These are phyloP conservation scores for Volvariella surrecta DNA, from an alignment of 1,284 basidiomycete species.

Conservation along the genomic window DNA sequence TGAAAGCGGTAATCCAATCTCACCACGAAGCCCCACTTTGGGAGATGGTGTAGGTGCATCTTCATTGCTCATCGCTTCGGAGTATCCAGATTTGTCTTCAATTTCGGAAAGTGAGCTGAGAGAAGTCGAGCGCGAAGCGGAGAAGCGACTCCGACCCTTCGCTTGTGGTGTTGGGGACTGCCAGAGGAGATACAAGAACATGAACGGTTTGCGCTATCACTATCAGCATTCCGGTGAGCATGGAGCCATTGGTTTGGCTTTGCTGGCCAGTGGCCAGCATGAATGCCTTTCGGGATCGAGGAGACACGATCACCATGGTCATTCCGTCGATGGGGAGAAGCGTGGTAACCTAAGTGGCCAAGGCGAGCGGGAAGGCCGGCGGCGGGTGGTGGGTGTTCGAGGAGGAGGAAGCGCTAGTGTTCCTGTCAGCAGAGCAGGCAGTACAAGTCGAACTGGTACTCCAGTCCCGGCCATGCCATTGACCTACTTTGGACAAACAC, in stretches of 20 bases:
- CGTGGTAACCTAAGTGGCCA: constrained; percentile 7
- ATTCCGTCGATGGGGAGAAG: constrained; percentile 6
- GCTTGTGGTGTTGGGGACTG: constrained; percentile 90
- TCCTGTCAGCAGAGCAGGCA: constrained; percentile 25
- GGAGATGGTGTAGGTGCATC: background rate
- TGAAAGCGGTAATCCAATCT: constrained; percentile 1
- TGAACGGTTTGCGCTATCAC: constrained; percentile 94
- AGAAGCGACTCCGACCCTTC: constrained; percentile 74
- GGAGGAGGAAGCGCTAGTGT: constrained; percentile 21
- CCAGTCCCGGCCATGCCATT: constrained; percentile 15
- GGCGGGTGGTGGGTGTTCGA: constrained; percentile 6
- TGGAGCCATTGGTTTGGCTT: constrained; percentile 76
- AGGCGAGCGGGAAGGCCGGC: constrained; percentile 4
- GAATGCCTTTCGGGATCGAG: constrained; percentile 34
- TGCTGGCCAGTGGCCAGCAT: constrained; percentile 82
- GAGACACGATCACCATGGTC: constrained; percentile 12
- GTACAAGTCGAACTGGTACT: constrained; percentile 24
- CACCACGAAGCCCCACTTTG: background rate
- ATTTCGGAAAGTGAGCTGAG: constrained; percentile 62
- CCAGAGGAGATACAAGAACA: constrained; percentile 93
- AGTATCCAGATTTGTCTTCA: constrained; percentile 1
- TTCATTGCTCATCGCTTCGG: background rate
- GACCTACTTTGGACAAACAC: constrained; percentile 2
- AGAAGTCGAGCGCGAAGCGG: constrained; percentile 76
- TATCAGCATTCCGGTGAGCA: constrained; percentile 97